Conservation (phyloP, 306 rosid species). For the Datisca glomerata region DNA sequence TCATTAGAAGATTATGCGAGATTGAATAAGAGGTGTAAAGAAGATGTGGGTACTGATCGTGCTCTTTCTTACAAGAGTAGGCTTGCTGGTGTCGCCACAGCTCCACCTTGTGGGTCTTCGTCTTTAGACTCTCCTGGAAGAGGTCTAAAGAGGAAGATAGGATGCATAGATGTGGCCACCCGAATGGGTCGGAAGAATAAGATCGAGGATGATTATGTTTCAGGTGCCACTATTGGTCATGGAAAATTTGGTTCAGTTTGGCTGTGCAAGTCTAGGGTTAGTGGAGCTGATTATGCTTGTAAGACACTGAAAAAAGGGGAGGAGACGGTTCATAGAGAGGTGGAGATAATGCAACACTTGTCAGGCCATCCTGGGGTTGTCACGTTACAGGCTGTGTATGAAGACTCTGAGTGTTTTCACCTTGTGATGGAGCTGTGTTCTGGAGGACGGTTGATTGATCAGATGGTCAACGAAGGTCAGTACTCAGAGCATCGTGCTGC, state of each 20-base stretch:
- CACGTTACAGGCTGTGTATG: slow-evolving; percentile 88
- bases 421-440: slow-evolving; percentile 95
- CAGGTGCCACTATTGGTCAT: slow-evolving; percentile 70
- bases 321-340: slow-evolving; percentile 94
- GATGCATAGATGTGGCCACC: slow-evolving; percentile 91
- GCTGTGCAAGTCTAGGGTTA: slow-evolving; percentile 48
- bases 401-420: slow-evolving; percentile 76
- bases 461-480: slow-evolving; percentile 55
- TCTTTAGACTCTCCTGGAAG: slow-evolving; percentile 60
- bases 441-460: slow-evolving; percentile 82
- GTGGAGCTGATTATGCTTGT: slow-evolving; percentile 78
- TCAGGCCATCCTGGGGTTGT: slow-evolving; percentile 96
- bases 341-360: slow-evolving; percentile 98
- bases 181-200: slow-evolving; percentile 91
- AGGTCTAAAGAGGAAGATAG: slow-evolving; percentile 96
- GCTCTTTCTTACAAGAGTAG: slow-evolving; percentile 53
- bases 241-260: slow-evolving; percentile 93
- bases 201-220: slow-evolving; percentile 69
- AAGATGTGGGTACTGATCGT: slow-evolving; percentile 36
- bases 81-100: slow-evolving; percentile 92
- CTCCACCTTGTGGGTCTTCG: slow-evolving; percentile 82
- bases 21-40: slow-evolving; percentile 86
- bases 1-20: slow-evolving; percentile 78
- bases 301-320: slow-evolving; percentile 88
- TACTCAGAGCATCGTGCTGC: slow-evolving; percentile 86